Base-by-base conservation (phyloP, 768 basidiomycete species). In the Tephrocybe sp. region DNA sequence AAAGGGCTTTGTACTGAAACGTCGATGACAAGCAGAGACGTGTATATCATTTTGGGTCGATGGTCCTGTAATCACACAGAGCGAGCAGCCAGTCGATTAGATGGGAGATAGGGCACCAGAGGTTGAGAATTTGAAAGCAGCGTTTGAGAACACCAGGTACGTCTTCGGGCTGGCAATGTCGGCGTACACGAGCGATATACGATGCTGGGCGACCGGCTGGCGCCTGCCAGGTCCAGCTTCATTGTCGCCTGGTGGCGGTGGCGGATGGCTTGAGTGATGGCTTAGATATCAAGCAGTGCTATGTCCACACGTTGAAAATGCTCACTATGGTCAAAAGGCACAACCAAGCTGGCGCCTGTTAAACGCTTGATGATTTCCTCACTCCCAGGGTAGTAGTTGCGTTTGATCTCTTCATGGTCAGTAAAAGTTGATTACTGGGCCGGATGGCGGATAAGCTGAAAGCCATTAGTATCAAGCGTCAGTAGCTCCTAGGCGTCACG, bases 291-390 rank as follows among this genome's bases (percentile, higher is more conserved):
- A 25, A 8, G 26, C 9, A 15, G 37, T 11, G 19, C 11, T 26
- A 32, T 27, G 26, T 13, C n/a, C n/a, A n/a, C n/a, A n/a, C n/a
- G n/a, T n/a, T n/a, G 4, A 39, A 30, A 43, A 40, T 41, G 53
- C 82, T 44, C 48, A 81, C 83, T 84, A 57, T 84, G 82, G 56
- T 84, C 82, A 52, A 85, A 86, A 12, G 83, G 26, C 9, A 64
- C 76, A 11, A 82, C 80, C 18, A 71, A 67, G 54, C 68, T 78
- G 0, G 84, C 85, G 7, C 28, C 83, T 0, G 82, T 83, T 9
- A 80, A 44, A 51, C 77, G 60, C 68, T 85, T 84, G 34, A 86
- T 63, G 38, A 83, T 65, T 59, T 78, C 76, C 16, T 73, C 67
- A 54, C 77, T 77, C 64, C 86, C 84, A 0, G 76, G 73, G 59